phyloP scores from a whole-genome alignment of 176 grass and related monocot genomes.

The Dactylis glomerata region DNA sequence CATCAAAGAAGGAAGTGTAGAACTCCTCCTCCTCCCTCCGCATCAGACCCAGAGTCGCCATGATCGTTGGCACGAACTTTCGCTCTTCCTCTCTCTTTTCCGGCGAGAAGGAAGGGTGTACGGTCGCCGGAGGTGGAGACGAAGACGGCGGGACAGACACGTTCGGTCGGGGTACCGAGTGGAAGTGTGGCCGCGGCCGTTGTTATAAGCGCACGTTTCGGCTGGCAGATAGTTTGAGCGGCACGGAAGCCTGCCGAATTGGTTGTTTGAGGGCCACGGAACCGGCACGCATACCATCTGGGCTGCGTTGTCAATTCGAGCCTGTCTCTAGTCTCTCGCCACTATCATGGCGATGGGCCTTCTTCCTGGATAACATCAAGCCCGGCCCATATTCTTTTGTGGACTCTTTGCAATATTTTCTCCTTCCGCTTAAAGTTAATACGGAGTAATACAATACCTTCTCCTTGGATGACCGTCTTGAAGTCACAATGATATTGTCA shows the following conservation, averaged over 20 bases:
- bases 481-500: too few relatives aligned
- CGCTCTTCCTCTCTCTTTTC: not conserved
- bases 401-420: too few relatives aligned
- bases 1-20: not conserved
- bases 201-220: not conserved
- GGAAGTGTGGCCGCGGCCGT: not conserved
- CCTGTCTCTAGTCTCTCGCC: too few relatives aligned
- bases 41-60: not conserved
- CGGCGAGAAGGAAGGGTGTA: not conserved
- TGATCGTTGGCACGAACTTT: not conserved
- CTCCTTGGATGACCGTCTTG: too few relatives aligned
- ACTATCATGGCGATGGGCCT: too few relatives aligned
- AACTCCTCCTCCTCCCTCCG: not conserved
- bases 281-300: not conserved
- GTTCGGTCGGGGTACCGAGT: not conserved
- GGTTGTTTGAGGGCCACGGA: not conserved
- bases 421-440: too few relatives aligned
- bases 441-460: too few relatives aligned
- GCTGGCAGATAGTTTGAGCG: not conserved
- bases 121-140: not conserved
- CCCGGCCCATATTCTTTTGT: too few relatives aligned
- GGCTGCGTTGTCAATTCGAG: not conserved
- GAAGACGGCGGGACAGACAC: not conserved
- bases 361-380: too few relatives aligned
- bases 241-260: not conserved